These are phyloP conservation scores for Boletus rubescentipes DNA, from an alignment of 768 basidiomycete species.

Conservation along the genomic window DNA sequence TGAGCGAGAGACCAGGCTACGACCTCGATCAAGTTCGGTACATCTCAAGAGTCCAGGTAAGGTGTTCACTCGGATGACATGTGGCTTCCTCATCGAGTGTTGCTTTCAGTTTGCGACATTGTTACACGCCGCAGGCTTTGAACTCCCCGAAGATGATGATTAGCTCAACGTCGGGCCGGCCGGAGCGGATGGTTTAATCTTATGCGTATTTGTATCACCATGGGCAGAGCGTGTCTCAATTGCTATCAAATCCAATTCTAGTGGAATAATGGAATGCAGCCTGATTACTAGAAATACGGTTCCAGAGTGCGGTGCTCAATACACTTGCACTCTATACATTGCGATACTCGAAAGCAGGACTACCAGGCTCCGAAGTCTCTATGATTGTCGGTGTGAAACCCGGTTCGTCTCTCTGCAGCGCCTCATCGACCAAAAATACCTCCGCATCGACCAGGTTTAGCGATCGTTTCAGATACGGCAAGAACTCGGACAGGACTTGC, in stretches of 20 bases:
- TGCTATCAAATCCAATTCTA: neutral
- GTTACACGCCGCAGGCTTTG: slow-evolving; percentile 67
- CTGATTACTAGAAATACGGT: neutral
- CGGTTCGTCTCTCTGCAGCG: slow-evolving; percentile 47
- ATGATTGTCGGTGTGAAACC: slow-evolving; percentile 71
- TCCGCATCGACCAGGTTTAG: slow-evolving; percentile 70
- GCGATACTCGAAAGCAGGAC: slow-evolving; percentile 83
- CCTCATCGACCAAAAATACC: slow-evolving; percentile 68
- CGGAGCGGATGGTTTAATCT: neutral
- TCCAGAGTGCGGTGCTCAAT: neutral
- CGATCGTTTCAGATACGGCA: slow-evolving; percentile 80
- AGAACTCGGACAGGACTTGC: slow-evolving; percentile 64
- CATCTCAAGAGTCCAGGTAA: slow-evolving; percentile 86
- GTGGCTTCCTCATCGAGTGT: neutral
- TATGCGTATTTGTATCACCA: slow-evolving; percentile 7
- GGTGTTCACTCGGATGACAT: slow-evolving; percentile 12
- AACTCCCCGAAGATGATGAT: slow-evolving; percentile 26
- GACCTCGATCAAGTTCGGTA: slow-evolving; percentile 79
- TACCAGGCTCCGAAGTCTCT: slow-evolving; percentile 85
- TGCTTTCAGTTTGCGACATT: slow-evolving; percentile 59
- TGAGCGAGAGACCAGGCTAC: slow-evolving; percentile 77
- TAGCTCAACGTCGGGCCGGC: neutral
- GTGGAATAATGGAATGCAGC: neutral
- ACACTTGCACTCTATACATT: slow-evolving; percentile 54
- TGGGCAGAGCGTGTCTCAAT: neutral